These are phyloP conservation scores for Cercophora newfieldiana DNA, from an alignment of 495 filamentous ascomycete genomes.

Conservation along the genomic window DNA sequence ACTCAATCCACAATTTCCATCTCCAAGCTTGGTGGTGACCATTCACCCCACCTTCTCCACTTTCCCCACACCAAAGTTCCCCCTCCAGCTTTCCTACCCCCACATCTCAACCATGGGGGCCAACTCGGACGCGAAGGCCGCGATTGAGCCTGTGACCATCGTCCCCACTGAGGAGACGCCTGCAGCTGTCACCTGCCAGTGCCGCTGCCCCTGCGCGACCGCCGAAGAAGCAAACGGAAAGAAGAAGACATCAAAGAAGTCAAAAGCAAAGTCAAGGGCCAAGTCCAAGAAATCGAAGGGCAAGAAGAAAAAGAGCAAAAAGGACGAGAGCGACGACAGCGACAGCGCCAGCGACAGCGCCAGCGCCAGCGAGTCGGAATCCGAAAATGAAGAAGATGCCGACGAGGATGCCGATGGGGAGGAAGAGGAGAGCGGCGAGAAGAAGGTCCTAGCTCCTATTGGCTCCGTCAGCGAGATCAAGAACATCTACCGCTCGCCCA, in stretches of 20 bases:
- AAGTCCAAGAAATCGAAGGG: slow-evolving; percentile 7
- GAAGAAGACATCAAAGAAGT: not conserved
- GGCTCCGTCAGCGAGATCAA: slow-evolving; percentile 38
- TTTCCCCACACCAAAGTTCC: not conserved
- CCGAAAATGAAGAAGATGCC: slow-evolving; percentile 8
- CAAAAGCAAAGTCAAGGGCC: slow-evolving; percentile 7
- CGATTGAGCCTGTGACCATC: not conserved
- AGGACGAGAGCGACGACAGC: slow-evolving; percentile 14
- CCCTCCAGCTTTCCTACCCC: not conserved
- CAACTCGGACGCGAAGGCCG: slow-evolving; percentile 7
- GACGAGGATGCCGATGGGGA: slow-evolving; percentile 16
- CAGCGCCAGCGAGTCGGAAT: slow-evolving; percentile 1
- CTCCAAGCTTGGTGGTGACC: not conserved
- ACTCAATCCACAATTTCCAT: not conserved
- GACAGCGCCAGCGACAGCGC: slow-evolving; percentile 7
- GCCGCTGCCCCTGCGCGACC: slow-evolving; percentile 7
- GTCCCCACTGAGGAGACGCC: not conserved
- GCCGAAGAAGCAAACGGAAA: not conserved
- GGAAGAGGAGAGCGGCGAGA: slow-evolving; percentile 24
- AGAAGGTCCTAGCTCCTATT: slow-evolving; percentile 18
- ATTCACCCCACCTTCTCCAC: not conserved
- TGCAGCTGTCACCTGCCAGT: not conserved
- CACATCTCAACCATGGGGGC: slow-evolving; percentile 3
- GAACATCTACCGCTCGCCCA: slow-evolving; percentile 40
- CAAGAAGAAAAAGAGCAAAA: slow-evolving; percentile 11